These are phyloP conservation scores for Aspergillus sclerotiicarbonarius DNA, from an alignment of 495 filamentous ascomycete species.

Conservation along the genomic window DNA sequence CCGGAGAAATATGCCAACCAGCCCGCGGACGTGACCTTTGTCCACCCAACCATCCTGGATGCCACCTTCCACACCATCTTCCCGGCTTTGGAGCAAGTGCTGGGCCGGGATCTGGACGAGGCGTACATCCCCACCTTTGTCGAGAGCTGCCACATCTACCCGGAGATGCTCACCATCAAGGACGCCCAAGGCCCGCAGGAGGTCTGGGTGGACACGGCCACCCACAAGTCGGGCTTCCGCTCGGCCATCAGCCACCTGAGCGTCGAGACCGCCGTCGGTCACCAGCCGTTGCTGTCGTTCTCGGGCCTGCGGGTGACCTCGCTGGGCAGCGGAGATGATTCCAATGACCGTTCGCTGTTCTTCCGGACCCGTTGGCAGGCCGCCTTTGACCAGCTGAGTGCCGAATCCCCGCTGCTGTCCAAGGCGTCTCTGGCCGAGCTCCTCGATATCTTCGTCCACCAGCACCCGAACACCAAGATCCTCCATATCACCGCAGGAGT, in stretches of 20 bases:
- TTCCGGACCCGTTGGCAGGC: neutral
- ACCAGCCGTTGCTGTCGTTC: neutral
- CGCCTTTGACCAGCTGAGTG: neutral
- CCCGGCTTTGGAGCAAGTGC: neutral
- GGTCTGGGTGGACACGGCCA: neutral
- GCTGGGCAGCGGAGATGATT: neutral
- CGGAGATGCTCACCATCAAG: no score
- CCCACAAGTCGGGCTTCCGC: neutral
- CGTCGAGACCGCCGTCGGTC: neutral
- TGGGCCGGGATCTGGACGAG: neutral
- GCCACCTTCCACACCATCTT: neutral
- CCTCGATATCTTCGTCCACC: neutral
- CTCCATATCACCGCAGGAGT: no score
- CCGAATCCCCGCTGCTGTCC: neutral
- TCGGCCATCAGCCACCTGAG: neutral
- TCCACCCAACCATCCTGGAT: neutral
- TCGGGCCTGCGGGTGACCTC: neutral
- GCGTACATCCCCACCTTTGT: constrained; percentile 1
- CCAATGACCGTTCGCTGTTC: neutral
- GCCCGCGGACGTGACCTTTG: neutral
- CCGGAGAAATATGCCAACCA: neutral
- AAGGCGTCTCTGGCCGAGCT: neutral
- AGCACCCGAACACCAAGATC: no score
- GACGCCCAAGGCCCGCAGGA: no score
- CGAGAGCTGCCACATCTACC: neutral